These are phyloP conservation scores for Quercus phellos DNA, from an alignment of 331 rosid genomes.

Conservation along the genomic window DNA sequence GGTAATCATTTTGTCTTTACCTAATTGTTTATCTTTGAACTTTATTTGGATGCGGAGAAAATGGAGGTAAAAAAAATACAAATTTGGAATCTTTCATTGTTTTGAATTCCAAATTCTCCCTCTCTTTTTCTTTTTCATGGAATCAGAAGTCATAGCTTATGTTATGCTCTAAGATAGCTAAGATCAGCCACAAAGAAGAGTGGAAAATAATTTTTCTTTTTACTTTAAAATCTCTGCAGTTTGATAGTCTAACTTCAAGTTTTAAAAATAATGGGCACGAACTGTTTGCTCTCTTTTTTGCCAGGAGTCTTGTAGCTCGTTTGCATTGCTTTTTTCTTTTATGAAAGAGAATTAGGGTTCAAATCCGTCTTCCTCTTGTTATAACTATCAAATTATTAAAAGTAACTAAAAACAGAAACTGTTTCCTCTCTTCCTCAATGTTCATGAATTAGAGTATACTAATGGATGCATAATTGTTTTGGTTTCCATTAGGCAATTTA, in stretches of 20 bases:
- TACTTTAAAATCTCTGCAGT: not conserved
- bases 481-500: not conserved
- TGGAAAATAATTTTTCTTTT: not conserved
- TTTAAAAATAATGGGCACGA: not conserved
- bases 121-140: not conserved
- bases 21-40: not conserved
- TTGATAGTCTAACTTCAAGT: not conserved
- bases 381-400: too few species aligned
- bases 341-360: too few species aligned
- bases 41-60: not conserved
- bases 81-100: not conserved
- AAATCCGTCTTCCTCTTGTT: too few species aligned
- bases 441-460: not conserved
- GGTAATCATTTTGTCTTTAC: slow-evolving; percentile 37
- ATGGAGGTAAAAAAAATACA: not conserved
- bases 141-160: too few species aligned
- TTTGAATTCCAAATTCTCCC: not conserved
- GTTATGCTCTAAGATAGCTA: too few species aligned
- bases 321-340: too few species aligned
- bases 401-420: too few species aligned
- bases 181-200: too few species aligned
- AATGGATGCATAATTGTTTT: not conserved
- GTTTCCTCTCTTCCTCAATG: not conserved
- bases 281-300: not conserved
- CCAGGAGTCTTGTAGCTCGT: too few species aligned